Conservation (phyloP, 1,284 basidiomycete genomes). For the Cryptococcus sp. region DNA sequence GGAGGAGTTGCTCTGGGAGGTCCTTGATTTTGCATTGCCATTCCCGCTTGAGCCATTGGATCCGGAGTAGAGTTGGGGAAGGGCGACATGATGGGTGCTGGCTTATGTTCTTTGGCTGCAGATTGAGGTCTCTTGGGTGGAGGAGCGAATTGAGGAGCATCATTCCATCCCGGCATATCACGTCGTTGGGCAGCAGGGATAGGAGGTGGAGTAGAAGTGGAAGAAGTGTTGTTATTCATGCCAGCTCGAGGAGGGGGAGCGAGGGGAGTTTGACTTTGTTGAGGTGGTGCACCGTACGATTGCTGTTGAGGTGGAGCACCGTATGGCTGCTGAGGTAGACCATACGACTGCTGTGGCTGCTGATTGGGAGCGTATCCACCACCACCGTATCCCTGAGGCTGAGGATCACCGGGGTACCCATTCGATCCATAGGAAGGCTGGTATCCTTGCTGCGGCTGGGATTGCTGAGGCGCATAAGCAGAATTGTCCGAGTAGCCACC, state of each 20-base stretch:
- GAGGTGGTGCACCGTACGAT: constrained; percentile 17
- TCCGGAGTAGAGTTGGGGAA: constrained; percentile 63
- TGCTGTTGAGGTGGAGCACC: constrained; percentile 24
- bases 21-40: constrained; percentile 7
- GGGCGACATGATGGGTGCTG: constrained; percentile 73
- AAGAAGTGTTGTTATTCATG: constrained; percentile 10
- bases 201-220: constrained; percentile 21
- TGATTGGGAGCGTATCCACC: constrained; percentile 12
- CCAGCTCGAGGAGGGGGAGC: constrained; percentile 45
- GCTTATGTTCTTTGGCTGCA: constrained; percentile 54
- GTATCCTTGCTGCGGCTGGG: constrained; percentile 4
- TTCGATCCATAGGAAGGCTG: constrained; percentile 7
- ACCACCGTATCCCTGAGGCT: constrained; percentile 24
- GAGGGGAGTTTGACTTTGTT: constrained; percentile 38
- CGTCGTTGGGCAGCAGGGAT: constrained; percentile 46
- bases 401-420: constrained; percentile 24
- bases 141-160: constrained; percentile 52
- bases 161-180: constrained; percentile 86
- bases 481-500: neutral
- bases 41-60: constrained; percentile 9
- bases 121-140: constrained; percentile 57
- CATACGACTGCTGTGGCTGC: constrained; percentile 13
- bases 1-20: constrained; percentile 21
- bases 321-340: neutral
- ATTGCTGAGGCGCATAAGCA: neutral